Evolutionary conservation across 202 grass and related monocot species (phyloP).

Genomic region (Carex arenaria): DNA sequence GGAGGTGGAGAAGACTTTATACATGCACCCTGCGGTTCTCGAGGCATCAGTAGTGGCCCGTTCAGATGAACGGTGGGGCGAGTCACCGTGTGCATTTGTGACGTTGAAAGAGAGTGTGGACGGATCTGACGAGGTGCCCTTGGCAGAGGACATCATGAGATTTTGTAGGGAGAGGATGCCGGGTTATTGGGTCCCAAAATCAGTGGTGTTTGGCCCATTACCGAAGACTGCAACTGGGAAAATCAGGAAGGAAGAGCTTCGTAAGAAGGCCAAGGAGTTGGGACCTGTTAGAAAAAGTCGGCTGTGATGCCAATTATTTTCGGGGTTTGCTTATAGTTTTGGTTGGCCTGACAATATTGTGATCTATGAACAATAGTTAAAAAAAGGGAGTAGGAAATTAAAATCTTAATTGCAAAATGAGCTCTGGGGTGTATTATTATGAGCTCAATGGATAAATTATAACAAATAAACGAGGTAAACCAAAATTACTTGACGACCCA

Average conservation of each 20-base stretch:
- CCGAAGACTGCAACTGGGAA: conserved; percentile 88
- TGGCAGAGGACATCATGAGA: conserved; percentile 52
- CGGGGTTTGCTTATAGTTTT: background rate
- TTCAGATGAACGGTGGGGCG: conserved; percentile 69
- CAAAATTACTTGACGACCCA: background rate
- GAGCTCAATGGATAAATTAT: background rate
- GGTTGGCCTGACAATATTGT: background rate
- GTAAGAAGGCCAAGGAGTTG: conserved; percentile 61
- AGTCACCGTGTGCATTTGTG: conserved; percentile 84
- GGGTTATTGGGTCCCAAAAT: conserved; percentile 65
- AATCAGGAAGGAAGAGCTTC: conserved; percentile 67
- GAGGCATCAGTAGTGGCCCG: conserved; percentile 68
- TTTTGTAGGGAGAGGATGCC: conserved; percentile 77
- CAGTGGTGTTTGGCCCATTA: conserved; percentile 60
- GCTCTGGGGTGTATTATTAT: background rate
- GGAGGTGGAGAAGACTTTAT: conserved; percentile 77
- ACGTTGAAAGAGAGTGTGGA: conserved; percentile 44
- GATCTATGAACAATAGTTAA: background rate
- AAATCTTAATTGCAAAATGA: background rate
- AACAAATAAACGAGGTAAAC: background rate
- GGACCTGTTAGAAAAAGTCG: conserved; percentile 68
- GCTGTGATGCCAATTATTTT: conserved; percentile 7
- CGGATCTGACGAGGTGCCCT: conserved; percentile 23
- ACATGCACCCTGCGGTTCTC: conserved; percentile 56
- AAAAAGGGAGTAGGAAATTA: background rate